Evolutionary conservation across 495 filamentous ascomycete species (phyloP), one percentile per base, ranked within the genome.

Genomic region (Poronia punctata): DNA sequence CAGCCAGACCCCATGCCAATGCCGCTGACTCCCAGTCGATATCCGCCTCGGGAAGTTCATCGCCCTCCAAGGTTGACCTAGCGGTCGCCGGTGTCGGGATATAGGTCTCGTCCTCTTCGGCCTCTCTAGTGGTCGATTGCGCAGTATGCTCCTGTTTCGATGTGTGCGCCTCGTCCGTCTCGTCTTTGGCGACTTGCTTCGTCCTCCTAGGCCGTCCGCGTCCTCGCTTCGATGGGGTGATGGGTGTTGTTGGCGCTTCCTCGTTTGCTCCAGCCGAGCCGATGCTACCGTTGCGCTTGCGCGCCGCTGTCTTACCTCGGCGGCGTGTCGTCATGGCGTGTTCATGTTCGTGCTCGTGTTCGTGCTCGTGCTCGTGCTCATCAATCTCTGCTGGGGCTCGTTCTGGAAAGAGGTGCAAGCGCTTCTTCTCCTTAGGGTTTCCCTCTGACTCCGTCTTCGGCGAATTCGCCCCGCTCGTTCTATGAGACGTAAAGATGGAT

Each of bases 21-120:
- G 68, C 56, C 3, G 57, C 61, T 11, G 57, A 55, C 35, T 73
- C 70, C 66, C 67, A 69, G 28, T 73, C 68, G 18, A 64, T 52
- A 7, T 60, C 63, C 7, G 53, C 48, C 3, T 50, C 50, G 10
- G 56, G 57, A 2, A 62, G 11, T 7, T 53, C 35, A 42, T 67
- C 64, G 0, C 56, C 57, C 39, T 62, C 52, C 1, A 48, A 42
- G 2, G 46, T 15, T 1, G 46, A 52, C 2, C 34, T 45, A 18
- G 35, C 26, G 14, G 50, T 56, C 9, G 45, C 52, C 11, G 48
- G 45, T 1, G 43, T 47, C 7, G 64, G 61, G 23, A 53, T 38
- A 16, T 67, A 67, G 2, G 56, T 39, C 18, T 46, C 34, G 22
- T 62, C 53, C 17, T 53, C 49, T 12, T 50, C 51, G 7, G 40